Evolutionary conservation across 345 rosid species (phyloP), one percentile per base, ranked within the genome.

Genomic region (Luvunga scandens): DNA sequence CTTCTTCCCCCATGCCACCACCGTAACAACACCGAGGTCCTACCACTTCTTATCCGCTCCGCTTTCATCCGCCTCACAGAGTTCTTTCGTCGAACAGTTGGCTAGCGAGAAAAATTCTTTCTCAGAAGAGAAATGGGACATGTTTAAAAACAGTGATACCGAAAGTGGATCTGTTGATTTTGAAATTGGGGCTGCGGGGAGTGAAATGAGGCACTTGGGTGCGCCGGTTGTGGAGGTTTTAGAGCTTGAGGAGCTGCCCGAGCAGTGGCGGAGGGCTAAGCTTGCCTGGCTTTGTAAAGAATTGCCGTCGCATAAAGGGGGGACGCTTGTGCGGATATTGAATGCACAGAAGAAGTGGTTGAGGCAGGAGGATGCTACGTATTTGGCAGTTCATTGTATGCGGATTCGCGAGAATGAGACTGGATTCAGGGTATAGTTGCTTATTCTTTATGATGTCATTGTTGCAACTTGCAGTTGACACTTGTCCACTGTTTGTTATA

Each of bases 261-360:
- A 92, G 84, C 92, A 93, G 62, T 95, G 98, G 97, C 83, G 95
- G 84, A 84, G 98, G 45, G 80, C 97, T 55, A 93, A 87, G 88
- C 80, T 95, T 57, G 99, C 97, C 0, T 92, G 99, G 99, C 90
- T 95, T 21, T 95, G 98, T 79, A 93, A 93, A 78, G 92, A 95
- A 77, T 83, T 92, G 66, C 98, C 97, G 6, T 80, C 91, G 56
- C 94, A 93, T 25, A 92, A 89, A 77, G 79, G 90, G 42, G 96
- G 91, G 62, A 90, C 94, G 69, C 69, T 91, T 62, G 86, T 84
- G 48, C 88, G 94, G 80, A 86, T 92, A 16, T 83, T 96, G 72
- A 93, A 91, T 48, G 94, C 86, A 7, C 97, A 94, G 83, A 91
- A 85, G 86, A 92, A 94, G 85, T 96, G 97, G 99, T 75, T 94